Evolutionary conservation across 2,329 filamentous ascomycete species (phyloP), one percentile per base, ranked within the genome.

Genomic region (Curvularia eragrostidis): DNA sequence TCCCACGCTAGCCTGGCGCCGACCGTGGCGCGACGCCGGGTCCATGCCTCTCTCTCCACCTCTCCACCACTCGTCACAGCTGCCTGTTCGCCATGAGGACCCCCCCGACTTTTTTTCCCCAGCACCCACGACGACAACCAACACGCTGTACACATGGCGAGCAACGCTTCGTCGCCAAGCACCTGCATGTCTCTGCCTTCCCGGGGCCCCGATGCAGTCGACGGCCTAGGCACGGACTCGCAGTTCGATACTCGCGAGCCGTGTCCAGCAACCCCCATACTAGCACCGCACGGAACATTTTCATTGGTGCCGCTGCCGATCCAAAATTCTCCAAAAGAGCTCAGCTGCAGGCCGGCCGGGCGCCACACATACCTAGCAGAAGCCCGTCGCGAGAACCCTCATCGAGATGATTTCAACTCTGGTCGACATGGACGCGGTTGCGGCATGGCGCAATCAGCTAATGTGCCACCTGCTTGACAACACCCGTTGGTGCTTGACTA

Each of bases 191-290:
- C 52, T 57, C 56, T 52, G 52, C 66, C 8, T 58, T 53, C 66
- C 73, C 72, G 68, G 47, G 47, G 52, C 67, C 70, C 71, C 70
- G 70, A 71, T 66, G 65, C 71, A 65, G 53, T 50, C 53, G 52
- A 60, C 63, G 41, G 56, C 56, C 63, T 58, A 56, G 59, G 64
- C 53, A 62, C 65, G 59, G 61, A 58, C 54, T 55, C 58, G 32
- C 59, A 59, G 51, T 57, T 58, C 50, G 56, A 52, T 48, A 5
- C 57, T 68, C 62, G 63, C 59, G 62, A 69, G 63, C 65, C 58
- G 46, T 61, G 48, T 46, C 53, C 42, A 51, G 52, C 49, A 44
- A 44, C 28, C 39, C 24, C 41, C 47, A 52, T 50, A 18, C 58
- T 54, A 61, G 62, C 58, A 42, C 52, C 44, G 39, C 50, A 56